Conservation (phyloP, 2,329 filamentous ascomycete genomes). For the Penicillium sp. region DNA sequence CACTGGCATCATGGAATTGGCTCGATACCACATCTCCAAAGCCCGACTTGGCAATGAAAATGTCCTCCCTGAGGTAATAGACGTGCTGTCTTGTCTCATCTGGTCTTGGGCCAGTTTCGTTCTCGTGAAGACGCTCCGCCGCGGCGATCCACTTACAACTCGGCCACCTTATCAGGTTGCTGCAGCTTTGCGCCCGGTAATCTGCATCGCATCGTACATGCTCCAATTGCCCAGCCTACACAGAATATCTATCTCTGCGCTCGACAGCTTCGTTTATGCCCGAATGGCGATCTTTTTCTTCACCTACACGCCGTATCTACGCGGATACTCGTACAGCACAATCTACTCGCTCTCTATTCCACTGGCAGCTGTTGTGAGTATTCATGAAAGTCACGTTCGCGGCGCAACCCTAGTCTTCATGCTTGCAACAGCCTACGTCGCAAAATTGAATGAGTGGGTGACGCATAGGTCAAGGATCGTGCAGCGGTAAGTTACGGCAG, state of each 20-base stretch:
- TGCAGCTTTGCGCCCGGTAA: background rate
- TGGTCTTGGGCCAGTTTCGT: background rate
- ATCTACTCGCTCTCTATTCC: conserved; percentile 4
- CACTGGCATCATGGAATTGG: background rate
- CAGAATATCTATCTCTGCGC: background rate
- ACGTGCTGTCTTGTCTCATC: conserved; percentile 1
- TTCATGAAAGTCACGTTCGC: background rate
- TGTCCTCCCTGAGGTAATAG: background rate
- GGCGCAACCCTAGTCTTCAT: background rate
- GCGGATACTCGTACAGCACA: background rate
- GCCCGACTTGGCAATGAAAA: background rate
- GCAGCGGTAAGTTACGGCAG: background rate
- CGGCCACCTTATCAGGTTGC: background rate
- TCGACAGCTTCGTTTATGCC: conserved; percentile 4
- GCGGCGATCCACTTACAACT: conserved; percentile 3
- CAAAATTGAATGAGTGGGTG: background rate
- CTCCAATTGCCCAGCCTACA: background rate
- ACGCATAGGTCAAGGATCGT: background rate
- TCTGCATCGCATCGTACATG: background rate
- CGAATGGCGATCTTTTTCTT: conserved; percentile 4
- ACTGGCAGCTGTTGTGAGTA: background rate
- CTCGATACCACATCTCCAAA: background rate
- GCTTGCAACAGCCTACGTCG: background rate
- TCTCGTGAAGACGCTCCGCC: conserved; percentile 3
- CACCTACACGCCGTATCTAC: background rate